These are phyloP conservation scores for Kwoniella newhampshirensis DNA, from an alignment of 768 basidiomycete species.

Conservation along the genomic window DNA sequence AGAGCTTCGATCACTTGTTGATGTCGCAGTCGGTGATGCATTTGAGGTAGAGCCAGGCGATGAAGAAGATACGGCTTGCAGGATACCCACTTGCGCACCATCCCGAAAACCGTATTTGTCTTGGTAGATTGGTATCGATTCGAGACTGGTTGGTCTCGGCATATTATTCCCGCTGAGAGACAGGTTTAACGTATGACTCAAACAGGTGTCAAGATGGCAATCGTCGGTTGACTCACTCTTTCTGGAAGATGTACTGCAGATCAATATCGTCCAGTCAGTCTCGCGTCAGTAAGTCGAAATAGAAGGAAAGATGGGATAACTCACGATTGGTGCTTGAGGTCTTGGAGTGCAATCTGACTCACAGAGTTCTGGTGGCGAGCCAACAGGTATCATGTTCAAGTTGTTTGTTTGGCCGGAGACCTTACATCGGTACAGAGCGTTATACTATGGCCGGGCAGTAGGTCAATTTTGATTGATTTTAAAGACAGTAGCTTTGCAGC, in stretches of 20 bases:
- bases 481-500: background rate
- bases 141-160: background rate
- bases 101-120: constrained; percentile 69
- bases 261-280: constrained; percentile 2
- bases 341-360: constrained; percentile 27
- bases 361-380: constrained; percentile 25
- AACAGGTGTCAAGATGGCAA: background rate
- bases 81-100: constrained; percentile 73
- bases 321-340: constrained; percentile 53
- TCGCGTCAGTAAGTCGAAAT: background rate
- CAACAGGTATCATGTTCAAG: constrained; percentile 12
- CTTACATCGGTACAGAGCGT: constrained; percentile 35
- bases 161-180: constrained; percentile 30
- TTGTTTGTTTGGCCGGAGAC: constrained; percentile 31
- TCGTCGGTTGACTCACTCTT: constrained; percentile 18
- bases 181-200: background rate
- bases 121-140: constrained; percentile 58
- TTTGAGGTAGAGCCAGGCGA: too few species aligned
- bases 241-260: constrained; percentile 11
- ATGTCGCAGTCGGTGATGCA: too few species aligned
- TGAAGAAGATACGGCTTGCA: constrained; percentile 47
- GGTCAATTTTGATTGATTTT: too few species aligned
- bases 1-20: too few species aligned
- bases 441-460: constrained; percentile 27
- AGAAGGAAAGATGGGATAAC: constrained; percentile 36